These are phyloP conservation scores for Russula sp. DNA, from an alignment of 768 basidiomycete species.

Conservation along the genomic window DNA sequence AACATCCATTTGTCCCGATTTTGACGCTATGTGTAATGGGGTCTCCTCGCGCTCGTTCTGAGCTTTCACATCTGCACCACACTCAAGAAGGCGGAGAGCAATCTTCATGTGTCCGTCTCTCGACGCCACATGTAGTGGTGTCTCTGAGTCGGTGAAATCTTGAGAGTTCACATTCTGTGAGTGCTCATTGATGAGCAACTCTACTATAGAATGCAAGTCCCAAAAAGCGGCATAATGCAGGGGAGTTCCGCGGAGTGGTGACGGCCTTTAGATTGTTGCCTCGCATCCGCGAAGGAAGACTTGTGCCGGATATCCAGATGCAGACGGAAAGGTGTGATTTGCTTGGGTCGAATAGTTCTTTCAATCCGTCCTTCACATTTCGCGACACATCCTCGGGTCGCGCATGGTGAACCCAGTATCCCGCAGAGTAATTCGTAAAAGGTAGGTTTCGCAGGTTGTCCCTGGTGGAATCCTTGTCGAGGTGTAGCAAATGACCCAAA, in stretches of 20 bases:
- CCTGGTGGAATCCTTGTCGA: background rate
- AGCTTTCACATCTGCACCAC: background rate
- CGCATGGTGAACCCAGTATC: background rate
- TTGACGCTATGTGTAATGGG: too few relatives aligned
- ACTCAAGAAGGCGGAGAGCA: background rate
- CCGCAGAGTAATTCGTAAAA: background rate
- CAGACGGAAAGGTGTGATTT: background rate
- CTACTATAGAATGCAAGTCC: slow-evolving; percentile 35
- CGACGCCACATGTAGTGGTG: background rate
- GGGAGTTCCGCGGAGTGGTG: slow-evolving; percentile 39
- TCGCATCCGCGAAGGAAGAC: too few relatives aligned
- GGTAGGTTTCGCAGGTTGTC: background rate
- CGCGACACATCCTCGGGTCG: background rate
- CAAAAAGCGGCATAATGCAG: slow-evolving; percentile 4
- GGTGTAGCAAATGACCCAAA: background rate
- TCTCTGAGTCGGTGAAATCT: background rate
- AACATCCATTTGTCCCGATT: background rate
- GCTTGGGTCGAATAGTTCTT: background rate
- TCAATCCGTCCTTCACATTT: background rate
- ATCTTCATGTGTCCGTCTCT: background rate
- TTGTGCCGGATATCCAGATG: background rate
- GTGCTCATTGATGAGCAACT: slow-evolving; percentile 52
- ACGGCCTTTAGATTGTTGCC: slow-evolving; percentile 64
- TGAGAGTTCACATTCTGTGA: background rate
- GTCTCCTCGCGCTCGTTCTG: too few relatives aligned